These are phyloP conservation scores for Scutellaria galericulata DNA, from an alignment of 257 asterid genomes.

Conservation along the genomic window DNA sequence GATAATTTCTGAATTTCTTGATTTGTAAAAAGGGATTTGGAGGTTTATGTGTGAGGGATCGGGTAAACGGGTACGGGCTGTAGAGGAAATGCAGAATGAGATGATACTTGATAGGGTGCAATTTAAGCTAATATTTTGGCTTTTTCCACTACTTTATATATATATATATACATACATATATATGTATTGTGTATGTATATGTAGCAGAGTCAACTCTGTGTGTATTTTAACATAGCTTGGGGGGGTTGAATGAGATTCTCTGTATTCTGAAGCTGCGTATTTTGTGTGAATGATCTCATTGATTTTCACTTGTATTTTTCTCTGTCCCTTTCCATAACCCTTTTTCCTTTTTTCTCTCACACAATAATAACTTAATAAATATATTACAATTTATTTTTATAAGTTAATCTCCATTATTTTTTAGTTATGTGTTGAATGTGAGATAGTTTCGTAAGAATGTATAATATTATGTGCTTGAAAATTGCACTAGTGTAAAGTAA, in stretches of 20 bases:
- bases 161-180: background rate
- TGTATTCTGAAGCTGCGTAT: constrained; percentile 3
- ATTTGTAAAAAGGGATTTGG: background rate
- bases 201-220: constrained; percentile 30
- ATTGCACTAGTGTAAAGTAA: too few relatives aligned
- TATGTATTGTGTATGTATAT: background rate
- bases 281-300: constrained; percentile 24
- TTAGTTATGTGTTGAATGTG: too few relatives aligned
- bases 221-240: too few relatives aligned
- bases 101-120: background rate
- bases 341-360: constrained; percentile 23
- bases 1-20: background rate
- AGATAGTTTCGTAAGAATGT: too few relatives aligned
- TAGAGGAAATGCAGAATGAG: background rate
- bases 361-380: background rate
- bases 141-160: background rate
- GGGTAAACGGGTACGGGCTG: constrained; percentile 9
- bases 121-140: background rate
- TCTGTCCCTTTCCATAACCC: constrained; percentile 16
- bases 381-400: too few relatives aligned
- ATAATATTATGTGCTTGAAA: too few relatives aligned
- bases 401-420: too few relatives aligned
- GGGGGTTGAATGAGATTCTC: constrained; percentile 36
- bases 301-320: constrained; percentile 9
- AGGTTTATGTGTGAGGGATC: background rate